Evolutionary conservation across 345 rosid species (phyloP).

Genomic region (Eucalyptus pauciflora): DNA sequence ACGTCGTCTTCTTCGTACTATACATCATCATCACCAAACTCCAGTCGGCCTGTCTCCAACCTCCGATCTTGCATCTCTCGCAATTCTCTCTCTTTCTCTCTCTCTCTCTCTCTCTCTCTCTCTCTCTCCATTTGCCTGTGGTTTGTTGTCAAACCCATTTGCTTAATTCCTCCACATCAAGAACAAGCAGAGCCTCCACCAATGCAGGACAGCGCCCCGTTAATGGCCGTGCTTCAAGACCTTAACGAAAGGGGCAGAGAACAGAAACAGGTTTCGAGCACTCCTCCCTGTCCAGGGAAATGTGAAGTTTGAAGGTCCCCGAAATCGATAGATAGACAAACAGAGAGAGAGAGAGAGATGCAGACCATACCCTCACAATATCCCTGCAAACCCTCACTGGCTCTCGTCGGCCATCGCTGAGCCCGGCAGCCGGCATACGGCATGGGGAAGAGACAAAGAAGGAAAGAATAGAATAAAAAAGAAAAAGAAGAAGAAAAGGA

Average conservation of each 20-base stretch:
- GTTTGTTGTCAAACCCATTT: background rate
- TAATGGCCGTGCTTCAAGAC: constrained; percentile 50
- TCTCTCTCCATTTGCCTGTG: background rate
- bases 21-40: background rate
- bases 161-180: constrained; percentile 33
- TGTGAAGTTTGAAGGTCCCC: background rate
- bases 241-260: background rate
- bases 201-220: constrained; percentile 68
- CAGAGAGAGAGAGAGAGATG: background rate
- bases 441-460: background rate
- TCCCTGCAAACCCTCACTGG: background rate
- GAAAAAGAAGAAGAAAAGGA: too few relatives aligned
- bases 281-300: background rate
- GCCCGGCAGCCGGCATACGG: background rate
- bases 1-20: background rate
- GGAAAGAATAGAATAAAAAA: background rate
- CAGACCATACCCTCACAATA: background rate
- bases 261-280: background rate
- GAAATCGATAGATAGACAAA: background rate
- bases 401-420: background rate
- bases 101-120: background rate
- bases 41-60: background rate
- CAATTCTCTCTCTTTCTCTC: background rate
- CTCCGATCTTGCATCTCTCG: background rate
- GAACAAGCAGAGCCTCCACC: constrained; percentile 18